Base-by-base conservation (phyloP, 2,329 filamentous ascomycete genomes). In the Dactylonectria estremocensis region DNA sequence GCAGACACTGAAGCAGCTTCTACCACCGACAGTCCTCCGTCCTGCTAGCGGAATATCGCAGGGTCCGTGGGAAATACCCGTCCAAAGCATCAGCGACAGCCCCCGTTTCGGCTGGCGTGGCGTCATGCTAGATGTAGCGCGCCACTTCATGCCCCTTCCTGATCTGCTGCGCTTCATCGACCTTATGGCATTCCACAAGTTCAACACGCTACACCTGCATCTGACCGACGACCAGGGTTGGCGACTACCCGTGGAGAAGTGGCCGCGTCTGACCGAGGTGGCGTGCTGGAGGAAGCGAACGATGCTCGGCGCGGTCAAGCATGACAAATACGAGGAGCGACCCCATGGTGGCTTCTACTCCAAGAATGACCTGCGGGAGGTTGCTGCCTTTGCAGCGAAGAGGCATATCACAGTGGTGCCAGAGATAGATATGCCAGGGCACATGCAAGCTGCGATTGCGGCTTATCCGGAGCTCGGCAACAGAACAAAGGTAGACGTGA, bases 381-480 rank as follows among this genome's bases (percentile, higher is more conserved):
- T 71, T 33, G 66, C 67, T 13, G 56, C 69, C 13, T 69, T 64
- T 59, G 69, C 69, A 5, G 48, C 57, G 1, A 56, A 62, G 60
- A 61, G 69, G n/a, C 64, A 71, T 48, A 66, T 71, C n/a, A 64
- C 66, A 5, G 66, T 71, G 24, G 63, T 72, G n/a, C 70, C 70
- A 14, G 70, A 72, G 68, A 59, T 72, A 7, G 67, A 72, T 31
- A 70, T 72, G 70, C 70, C 70, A 0, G 70, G 70, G 20, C 70
- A 72, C 53, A 72, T 72, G 70, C 70, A 70, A 48, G 70, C 70
- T 3, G 70, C 68, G 18, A 64, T 72, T 28, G 68, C 70, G 8
- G 68, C 70, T 11, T 72, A 72, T 50, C 70, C 70, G 10, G 70
- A 70, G 55, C 68, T 72, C 16, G 70, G 70, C 18, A 70, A 70